Conservation (phyloP, 345 rosid species). For the Moricandia arvensis region DNA sequence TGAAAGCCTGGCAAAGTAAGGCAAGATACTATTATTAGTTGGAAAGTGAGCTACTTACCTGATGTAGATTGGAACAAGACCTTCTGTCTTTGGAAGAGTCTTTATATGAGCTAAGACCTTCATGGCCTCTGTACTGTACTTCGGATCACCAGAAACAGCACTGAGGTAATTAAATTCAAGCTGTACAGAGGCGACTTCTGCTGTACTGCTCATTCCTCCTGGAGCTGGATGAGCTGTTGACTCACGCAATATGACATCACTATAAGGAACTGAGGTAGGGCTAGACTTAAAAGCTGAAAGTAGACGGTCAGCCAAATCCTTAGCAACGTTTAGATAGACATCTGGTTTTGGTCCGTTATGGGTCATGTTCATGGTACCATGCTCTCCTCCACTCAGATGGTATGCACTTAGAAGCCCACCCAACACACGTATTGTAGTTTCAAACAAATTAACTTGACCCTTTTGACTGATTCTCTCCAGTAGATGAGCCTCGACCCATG, state of each 20-base stretch:
- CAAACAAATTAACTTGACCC: no score
- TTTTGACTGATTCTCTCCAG: no score
- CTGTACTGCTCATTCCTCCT: slow-evolving; percentile 84
- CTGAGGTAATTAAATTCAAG: slow-evolving; percentile 95
- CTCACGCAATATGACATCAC: slow-evolving; percentile 72
- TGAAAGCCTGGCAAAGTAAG: no score
- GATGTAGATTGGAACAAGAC: slow-evolving; percentile 90
- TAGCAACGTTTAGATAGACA: slow-evolving; percentile 74
- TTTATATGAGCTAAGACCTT: slow-evolving; percentile 85
- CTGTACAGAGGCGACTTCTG: slow-evolving; percentile 89
- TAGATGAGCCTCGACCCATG: no score
- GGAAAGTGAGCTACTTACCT: no score
- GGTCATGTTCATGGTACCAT: no score
- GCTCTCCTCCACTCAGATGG: no score
- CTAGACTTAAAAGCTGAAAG: slow-evolving; percentile 80
- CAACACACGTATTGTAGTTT: no score
- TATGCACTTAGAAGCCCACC: no score
- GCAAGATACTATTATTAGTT: no score
- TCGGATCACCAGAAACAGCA: slow-evolving; percentile 80
- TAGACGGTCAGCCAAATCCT: slow-evolving; percentile 77
- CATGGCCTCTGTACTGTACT: slow-evolving; percentile 80
- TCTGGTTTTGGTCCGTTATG: background rate
- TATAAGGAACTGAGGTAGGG: slow-evolving; percentile 77
- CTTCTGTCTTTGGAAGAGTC: slow-evolving; percentile 79
- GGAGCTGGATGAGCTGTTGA: slow-evolving; percentile 83